These are phyloP conservation scores for Gossypium trilobum DNA, from an alignment of 441 rosid genomes.

Conservation along the genomic window DNA sequence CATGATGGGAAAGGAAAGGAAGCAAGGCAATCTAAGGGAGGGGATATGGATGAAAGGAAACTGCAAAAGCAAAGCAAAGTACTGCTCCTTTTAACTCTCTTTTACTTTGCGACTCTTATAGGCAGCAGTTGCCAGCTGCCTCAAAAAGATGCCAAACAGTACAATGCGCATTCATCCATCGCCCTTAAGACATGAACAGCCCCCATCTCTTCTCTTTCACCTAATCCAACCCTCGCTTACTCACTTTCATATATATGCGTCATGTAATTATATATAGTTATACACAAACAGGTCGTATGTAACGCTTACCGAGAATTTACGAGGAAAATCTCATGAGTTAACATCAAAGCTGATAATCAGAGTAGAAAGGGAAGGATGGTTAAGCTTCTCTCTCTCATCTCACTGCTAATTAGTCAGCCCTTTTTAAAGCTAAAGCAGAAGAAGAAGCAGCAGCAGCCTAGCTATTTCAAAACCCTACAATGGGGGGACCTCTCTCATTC, in stretches of 20 bases:
- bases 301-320: slow-evolving; percentile 31
- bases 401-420: background rate
- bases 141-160: background rate
- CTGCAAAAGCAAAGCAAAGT: slow-evolving; percentile 14
- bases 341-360: slow-evolving; percentile 23
- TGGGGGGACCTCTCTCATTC: slow-evolving; percentile 26
- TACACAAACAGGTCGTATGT: slow-evolving; percentile 18
- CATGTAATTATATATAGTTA: background rate
- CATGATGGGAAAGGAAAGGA: background rate
- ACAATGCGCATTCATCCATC: background rate
- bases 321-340: slow-evolving; percentile 31
- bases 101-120: background rate
- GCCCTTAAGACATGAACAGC: background rate
- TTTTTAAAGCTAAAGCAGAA: slow-evolving; percentile 17
- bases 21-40: background rate
- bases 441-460: slow-evolving; percentile 22
- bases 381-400: background rate
- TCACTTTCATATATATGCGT: background rate
- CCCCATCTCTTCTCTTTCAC: background rate
- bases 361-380: background rate
- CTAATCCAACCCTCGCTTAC: background rate
- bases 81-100: background rate
- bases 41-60: background rate
- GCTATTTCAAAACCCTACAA: slow-evolving; percentile 19
- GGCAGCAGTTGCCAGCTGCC: background rate